Percentiles rank a stretch among this genome's conserved stretches.
These are phyloP conservation scores for Fraxinus pennsylvanica DNA, from an alignment of 257 asterid species.

Conservation along the genomic window DNA sequence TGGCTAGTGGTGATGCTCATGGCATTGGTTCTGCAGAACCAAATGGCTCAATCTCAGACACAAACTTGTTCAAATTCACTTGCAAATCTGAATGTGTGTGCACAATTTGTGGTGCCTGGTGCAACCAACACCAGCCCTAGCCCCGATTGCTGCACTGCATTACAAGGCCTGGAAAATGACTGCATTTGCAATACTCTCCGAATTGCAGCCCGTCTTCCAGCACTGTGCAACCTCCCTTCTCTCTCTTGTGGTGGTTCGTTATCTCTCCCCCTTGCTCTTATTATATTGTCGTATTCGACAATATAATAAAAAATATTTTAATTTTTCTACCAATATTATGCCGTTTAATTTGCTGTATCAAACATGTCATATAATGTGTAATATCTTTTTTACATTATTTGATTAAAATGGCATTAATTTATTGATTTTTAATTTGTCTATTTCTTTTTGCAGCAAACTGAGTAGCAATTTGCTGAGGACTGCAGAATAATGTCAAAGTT, in stretches of 20 bases:
- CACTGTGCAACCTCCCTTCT: slow-evolving; percentile 50
- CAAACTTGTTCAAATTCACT: slow-evolving; percentile 45
- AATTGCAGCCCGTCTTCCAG: slow-evolving; percentile 41
- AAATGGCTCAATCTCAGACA: slow-evolving; percentile 27
- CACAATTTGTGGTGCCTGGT: slow-evolving; percentile 49
- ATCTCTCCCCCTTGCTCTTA: neutral
- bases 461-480: neutral
- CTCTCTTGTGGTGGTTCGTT: slow-evolving; percentile 32
- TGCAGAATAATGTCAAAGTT: neutral
- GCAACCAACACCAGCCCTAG: slow-evolving; percentile 30
- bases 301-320: too few relatives aligned
- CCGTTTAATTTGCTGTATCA: too few relatives aligned
- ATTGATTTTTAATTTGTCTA: neutral
- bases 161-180: slow-evolving; percentile 43
- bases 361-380: too few relatives aligned
- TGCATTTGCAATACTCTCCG: slow-evolving; percentile 48
- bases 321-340: too few relatives aligned
- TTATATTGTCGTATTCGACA: too few relatives aligned
- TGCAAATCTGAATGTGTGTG: slow-evolving; percentile 46
- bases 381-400: too few relatives aligned
- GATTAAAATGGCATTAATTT: neutral
- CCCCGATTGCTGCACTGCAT: slow-evolving; percentile 50
- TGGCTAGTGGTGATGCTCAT: slow-evolving; percentile 21
- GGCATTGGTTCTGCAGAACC: slow-evolving; percentile 23
- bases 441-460: slow-evolving; percentile 3